Percentiles rank a stretch among this genome's conserved stretches.
These are phyloP conservation scores for Wickerhamomyces hampshirensis DNA, from an alignment of 805 yeast genomes.

Conservation along the genomic window DNA sequence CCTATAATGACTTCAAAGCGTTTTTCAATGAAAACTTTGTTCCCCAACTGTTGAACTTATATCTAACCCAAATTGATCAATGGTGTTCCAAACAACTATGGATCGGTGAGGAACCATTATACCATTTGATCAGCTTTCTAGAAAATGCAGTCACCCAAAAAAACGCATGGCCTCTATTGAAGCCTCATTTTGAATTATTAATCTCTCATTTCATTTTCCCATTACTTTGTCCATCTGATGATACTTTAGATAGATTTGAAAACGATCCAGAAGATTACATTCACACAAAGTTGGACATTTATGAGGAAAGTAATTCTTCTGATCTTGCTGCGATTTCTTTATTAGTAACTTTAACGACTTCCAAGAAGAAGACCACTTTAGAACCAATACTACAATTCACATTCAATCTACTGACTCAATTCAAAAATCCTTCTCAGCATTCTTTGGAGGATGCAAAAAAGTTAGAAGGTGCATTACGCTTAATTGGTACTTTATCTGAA, in stretches of 20 bases:
- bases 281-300: slow-evolving; percentile 61
- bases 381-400: slow-evolving; percentile 59
- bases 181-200: slow-evolving; percentile 60
- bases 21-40: slow-evolving; percentile 54
- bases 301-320: slow-evolving; percentile 60
- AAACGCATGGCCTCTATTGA: slow-evolving; percentile 60
- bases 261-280: slow-evolving; percentile 87
- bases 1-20: slow-evolving; percentile 56
- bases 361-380: slow-evolving; percentile 56
- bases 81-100: slow-evolving; percentile 70
- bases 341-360: slow-evolving; percentile 64
- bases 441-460: slow-evolving; percentile 51
- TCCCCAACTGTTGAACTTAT: slow-evolving; percentile 66
- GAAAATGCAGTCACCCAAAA: slow-evolving; percentile 57
- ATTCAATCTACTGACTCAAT: slow-evolving; percentile 38
- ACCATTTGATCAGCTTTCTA: slow-evolving; percentile 58
- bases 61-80: slow-evolving; percentile 59
- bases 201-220: slow-evolving; percentile 74
- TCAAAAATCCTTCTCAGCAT: slow-evolving; percentile 28
- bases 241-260: slow-evolving; percentile 69
- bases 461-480: slow-evolving; percentile 74
- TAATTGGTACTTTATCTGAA: slow-evolving; percentile 69
- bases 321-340: slow-evolving; percentile 78
- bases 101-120: slow-evolving; percentile 64
- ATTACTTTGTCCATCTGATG: slow-evolving; percentile 62